These are phyloP conservation scores for Sonneratia caseolaris DNA, from an alignment of 345 rosid genomes.

Conservation along the genomic window DNA sequence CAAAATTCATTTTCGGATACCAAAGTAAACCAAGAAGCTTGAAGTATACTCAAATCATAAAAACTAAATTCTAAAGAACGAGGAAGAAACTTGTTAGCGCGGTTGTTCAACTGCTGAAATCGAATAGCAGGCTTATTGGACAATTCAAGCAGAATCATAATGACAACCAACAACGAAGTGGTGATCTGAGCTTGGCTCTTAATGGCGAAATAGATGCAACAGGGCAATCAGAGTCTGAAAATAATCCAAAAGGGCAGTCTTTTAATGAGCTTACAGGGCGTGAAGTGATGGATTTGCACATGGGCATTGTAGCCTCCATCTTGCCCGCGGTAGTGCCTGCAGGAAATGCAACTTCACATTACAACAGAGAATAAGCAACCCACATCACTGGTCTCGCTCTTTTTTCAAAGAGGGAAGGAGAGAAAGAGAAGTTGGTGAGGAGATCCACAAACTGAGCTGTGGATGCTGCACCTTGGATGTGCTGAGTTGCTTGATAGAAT, in stretches of 20 bases:
- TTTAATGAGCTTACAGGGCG: slow-evolving; percentile 38
- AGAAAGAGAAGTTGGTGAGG: background rate
- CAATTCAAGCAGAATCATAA: background rate
- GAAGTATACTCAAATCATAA: background rate
- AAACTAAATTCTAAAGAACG: no score
- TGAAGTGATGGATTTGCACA: slow-evolving; percentile 46
- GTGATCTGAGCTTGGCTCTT: background rate
- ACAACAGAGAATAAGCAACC: background rate
- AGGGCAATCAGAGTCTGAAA: background rate
- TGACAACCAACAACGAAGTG: background rate
- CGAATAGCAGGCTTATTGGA: background rate
- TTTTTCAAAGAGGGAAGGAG: background rate
- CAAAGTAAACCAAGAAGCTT: background rate
- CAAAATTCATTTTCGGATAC: background rate
- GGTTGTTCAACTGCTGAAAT: background rate
- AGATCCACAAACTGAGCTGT: background rate
- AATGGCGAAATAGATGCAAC: background rate
- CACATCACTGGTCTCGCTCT: background rate
- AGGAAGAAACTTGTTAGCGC: no score
- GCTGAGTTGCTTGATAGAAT: background rate
- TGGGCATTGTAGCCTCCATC: slow-evolving; percentile 67
- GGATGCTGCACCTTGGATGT: slow-evolving; percentile 3
- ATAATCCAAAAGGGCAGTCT: background rate
- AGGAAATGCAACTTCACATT: background rate
- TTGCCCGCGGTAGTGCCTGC: slow-evolving; percentile 9